Conservation (phyloP, 2,329 filamentous ascomycete species). For the Corinectria fuckeliana region DNA sequence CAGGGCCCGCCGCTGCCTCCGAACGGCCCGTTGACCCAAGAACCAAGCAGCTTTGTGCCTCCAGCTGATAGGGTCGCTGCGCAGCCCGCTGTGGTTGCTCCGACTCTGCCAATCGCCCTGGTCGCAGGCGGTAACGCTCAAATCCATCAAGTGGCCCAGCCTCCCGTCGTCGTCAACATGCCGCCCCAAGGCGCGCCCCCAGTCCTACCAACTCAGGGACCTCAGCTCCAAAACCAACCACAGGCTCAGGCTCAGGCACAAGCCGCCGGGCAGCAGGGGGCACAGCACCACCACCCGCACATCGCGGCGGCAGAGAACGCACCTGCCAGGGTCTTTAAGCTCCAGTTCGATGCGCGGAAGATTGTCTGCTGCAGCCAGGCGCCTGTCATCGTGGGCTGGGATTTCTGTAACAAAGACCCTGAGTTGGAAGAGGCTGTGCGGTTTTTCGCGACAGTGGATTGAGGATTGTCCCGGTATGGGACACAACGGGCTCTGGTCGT, state of each 20-base stretch:
- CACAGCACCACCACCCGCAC: conserved; percentile 53
- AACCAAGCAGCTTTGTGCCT: background rate
- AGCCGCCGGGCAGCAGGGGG: conserved; percentile 2
- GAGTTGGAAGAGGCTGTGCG: conserved; percentile 79
- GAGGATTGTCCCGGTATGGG: conserved; percentile 1
- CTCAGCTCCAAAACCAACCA: conserved; percentile 20
- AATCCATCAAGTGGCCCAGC: conserved; percentile 9
- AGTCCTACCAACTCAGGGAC: conserved; percentile 16
- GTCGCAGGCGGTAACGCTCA: conserved; percentile 1
- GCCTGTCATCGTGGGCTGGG: conserved; percentile 92
- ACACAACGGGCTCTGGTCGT: background rate
- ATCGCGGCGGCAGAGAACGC: conserved; percentile 54
- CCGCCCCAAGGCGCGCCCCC: conserved; percentile 33
- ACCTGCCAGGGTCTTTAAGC: conserved; percentile 81
- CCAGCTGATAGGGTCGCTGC: background rate
- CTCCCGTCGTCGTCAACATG: conserved; percentile 18
- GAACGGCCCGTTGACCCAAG: conserved; percentile 2
- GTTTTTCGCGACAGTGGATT: conserved; percentile 73
- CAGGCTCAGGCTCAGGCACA: conserved; percentile 3
- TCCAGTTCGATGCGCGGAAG: conserved; percentile 92
- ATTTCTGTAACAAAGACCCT: conserved; percentile 87
- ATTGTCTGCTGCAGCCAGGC: conserved; percentile 96
- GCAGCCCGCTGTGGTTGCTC: conserved; percentile 9
- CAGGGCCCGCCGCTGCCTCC: conserved; percentile 4
- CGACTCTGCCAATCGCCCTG: conserved; percentile 2